Conservation (phyloP, 805 yeast genomes). For the Ogataea glucozyma region DNA sequence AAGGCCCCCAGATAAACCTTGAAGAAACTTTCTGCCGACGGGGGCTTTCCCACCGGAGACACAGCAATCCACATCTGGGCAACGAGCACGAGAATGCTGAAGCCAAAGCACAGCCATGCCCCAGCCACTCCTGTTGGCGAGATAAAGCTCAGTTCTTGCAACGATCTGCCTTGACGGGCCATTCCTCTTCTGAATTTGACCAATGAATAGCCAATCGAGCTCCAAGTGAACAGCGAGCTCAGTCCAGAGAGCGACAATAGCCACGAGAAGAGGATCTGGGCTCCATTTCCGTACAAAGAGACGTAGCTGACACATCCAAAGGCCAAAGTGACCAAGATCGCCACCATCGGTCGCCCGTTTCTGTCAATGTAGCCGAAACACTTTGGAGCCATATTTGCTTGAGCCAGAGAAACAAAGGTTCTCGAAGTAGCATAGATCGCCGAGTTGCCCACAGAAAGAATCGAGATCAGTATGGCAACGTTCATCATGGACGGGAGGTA, state of each 20-base stretch:
- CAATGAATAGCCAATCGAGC: constrained; percentile 44
- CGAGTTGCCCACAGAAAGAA: constrained; percentile 50
- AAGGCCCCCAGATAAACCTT: constrained; percentile 49
- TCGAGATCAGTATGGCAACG: constrained; percentile 41
- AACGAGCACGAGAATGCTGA: constrained; percentile 39
- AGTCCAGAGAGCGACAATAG: constrained; percentile 50
- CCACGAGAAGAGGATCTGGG: constrained; percentile 46
- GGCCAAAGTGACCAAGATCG: constrained; percentile 41
- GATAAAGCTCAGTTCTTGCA: constrained; percentile 42
- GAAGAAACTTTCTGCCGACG: constrained; percentile 41
- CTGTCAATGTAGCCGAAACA: constrained; percentile 46
- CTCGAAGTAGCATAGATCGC: constrained; percentile 60
- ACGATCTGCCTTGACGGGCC: constrained; percentile 41
- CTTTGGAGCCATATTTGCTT: constrained; percentile 47
- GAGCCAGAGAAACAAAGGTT: constrained; percentile 48
- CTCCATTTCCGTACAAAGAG: constrained; percentile 44
- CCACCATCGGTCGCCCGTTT: constrained; percentile 50
- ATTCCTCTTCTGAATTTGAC: constrained; percentile 49
- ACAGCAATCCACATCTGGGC: constrained; percentile 52
- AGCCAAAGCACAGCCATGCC: constrained; percentile 39
- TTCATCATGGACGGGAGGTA: constrained; percentile 43
- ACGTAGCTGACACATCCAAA: constrained; percentile 47
- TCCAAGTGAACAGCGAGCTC: constrained; percentile 51
- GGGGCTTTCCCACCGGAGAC: constrained; percentile 39
- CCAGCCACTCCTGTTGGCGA: constrained; percentile 47